These are phyloP conservation scores for Verticillium albo-atrum DNA, from an alignment of 2,329 filamentous ascomycete genomes.

Conservation along the genomic window DNA sequence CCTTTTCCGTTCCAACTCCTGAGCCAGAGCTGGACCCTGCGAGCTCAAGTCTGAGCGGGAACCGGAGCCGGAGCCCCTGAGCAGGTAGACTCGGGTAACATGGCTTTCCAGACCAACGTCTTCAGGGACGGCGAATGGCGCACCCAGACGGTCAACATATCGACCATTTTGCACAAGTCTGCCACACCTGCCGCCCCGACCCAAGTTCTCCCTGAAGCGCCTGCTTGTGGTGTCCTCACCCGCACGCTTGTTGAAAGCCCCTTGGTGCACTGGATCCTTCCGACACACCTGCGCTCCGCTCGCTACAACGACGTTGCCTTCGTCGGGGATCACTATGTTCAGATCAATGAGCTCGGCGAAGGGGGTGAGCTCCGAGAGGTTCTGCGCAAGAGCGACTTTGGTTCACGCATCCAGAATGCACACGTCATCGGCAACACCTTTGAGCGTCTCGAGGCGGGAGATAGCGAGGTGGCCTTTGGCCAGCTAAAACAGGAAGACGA, in stretches of 20 bases:
- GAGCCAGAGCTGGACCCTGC: neutral
- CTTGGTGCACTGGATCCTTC: slow-evolving; percentile 69
- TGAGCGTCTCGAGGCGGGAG: slow-evolving; percentile 30
- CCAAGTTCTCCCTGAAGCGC: slow-evolving; percentile 30
- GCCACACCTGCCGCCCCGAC: slow-evolving; percentile 19
- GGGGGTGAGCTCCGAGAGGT: slow-evolving; percentile 71
- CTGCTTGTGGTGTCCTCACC: slow-evolving; percentile 68
- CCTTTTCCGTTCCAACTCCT: neutral
- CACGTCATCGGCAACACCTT: slow-evolving; percentile 62
- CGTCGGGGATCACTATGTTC: slow-evolving; percentile 78
- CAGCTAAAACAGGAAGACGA: slow-evolving; percentile 34
- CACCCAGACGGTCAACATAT: slow-evolving; percentile 43
- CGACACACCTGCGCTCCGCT: slow-evolving; percentile 69
- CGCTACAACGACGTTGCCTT: slow-evolving; percentile 79
- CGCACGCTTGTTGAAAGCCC: slow-evolving; percentile 75
- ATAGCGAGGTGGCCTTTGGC: slow-evolving; percentile 13
- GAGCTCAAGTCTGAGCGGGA: neutral
- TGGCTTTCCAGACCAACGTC: slow-evolving; percentile 38
- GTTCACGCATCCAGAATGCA: slow-evolving; percentile 72
- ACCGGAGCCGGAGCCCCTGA: neutral
- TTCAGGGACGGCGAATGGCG: slow-evolving; percentile 53
- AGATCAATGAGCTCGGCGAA: slow-evolving; percentile 69
- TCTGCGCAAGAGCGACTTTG: slow-evolving; percentile 75
- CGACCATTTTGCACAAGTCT: slow-evolving; percentile 35
- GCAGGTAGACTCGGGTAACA: neutral